These are phyloP conservation scores for Arbutus unedo DNA, from an alignment of 148 eudicot genomes.

Conservation along the genomic window DNA sequence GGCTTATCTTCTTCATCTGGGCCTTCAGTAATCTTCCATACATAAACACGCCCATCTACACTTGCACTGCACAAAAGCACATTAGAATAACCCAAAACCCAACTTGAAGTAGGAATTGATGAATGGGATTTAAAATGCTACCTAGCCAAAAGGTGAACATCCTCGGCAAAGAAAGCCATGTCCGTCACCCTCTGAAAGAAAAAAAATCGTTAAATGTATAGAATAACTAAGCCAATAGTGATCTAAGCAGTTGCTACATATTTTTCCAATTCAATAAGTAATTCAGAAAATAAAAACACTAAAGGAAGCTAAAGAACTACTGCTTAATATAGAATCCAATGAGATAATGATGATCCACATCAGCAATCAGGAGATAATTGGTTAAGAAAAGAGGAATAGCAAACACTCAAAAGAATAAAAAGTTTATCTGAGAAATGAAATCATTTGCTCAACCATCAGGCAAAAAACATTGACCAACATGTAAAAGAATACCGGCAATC, in stretches of 20 bases:
- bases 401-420: not conserved
- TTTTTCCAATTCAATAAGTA: not conserved
- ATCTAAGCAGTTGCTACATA: not conserved
- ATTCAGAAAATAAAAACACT: not conserved
- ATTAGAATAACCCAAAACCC: slow-evolving; percentile 22
- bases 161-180: slow-evolving; percentile 99
- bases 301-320: not conserved
- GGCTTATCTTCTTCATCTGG: slow-evolving; percentile 84
- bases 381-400: not conserved
- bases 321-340: not conserved
- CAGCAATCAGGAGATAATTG: not conserved
- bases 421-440: not conserved
- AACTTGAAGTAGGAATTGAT: not conserved
- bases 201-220: not conserved
- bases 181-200: slow-evolving; percentile 87
- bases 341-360: not conserved
- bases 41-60: slow-evolving; percentile 85
- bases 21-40: slow-evolving; percentile 94
- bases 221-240: not conserved
- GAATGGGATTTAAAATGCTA: slow-evolving; percentile 24
- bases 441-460: not conserved
- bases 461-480: not conserved
- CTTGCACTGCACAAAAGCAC: slow-evolving; percentile 66
- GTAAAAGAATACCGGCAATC: not conserved
- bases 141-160: slow-evolving; percentile 98